A percentile compares a stretch with the other conserved stretches of the same genome.
Evolutionary conservation across 805 yeast genomes (phyloP).

Genomic region (Starmerella sp.): DNA sequence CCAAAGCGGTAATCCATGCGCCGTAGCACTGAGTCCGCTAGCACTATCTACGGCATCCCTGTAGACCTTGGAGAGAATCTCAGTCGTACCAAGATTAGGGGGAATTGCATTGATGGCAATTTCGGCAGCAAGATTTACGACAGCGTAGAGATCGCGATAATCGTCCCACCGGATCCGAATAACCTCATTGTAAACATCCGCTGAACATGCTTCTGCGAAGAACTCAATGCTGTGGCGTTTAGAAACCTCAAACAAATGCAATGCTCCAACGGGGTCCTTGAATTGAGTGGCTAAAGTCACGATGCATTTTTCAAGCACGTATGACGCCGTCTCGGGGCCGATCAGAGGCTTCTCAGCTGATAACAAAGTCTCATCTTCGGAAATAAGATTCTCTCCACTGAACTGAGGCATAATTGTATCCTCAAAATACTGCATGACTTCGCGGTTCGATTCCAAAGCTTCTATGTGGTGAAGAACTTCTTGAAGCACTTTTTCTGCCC

Average conservation of each 20-base stretch:
- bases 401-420: conserved; percentile 18
- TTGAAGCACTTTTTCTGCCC: neutral
- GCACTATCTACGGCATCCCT: conserved; percentile 24
- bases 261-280: conserved; percentile 28
- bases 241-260: conserved; percentile 30
- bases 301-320: conserved; percentile 14
- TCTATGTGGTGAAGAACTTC: conserved; percentile 22
- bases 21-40: conserved; percentile 19
- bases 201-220: conserved; percentile 32
- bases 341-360: conserved; percentile 2
- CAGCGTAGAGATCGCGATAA: conserved; percentile 31
- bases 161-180: conserved; percentile 32
- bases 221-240: conserved; percentile 30
- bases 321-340: conserved; percentile 12
- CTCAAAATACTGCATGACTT: conserved; percentile 22
- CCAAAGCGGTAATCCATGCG: conserved; percentile 25
- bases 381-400: neutral
- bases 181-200: conserved; percentile 32
- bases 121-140: conserved; percentile 32
- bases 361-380: neutral
- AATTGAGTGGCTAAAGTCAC: conserved; percentile 19
- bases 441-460: conserved; percentile 21
- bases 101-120: conserved; percentile 35
- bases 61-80: conserved; percentile 23
- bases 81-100: conserved; percentile 30